Base-by-base conservation (phyloP, 1,284 basidiomycete species). In the Fomitopsis schrenkii region DNA sequence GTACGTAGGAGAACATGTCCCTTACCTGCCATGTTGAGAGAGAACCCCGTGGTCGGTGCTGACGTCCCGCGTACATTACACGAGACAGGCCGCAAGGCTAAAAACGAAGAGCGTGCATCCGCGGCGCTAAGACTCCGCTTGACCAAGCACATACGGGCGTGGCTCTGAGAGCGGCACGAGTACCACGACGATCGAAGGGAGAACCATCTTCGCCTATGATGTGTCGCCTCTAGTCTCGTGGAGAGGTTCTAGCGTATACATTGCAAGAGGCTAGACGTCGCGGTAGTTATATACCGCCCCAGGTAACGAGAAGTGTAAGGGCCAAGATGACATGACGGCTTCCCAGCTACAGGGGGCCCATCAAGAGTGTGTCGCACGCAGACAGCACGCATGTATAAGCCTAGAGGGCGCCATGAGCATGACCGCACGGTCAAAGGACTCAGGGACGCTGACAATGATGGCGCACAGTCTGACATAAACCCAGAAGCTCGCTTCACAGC, bases 1-100 rank as follows among this genome's bases (percentile, higher is more conserved):
- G 8, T 45, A 22, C 10, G 6, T 9, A 22, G 45, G 36, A 36
- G 8, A 10, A 28, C 26, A 10, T 9, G 30, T 22, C 40, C 64
- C 71, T 48, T 35, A 80, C 77, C 74, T 63, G 79, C 79, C 74
- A 84, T 81, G 56, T 74, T 77, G 40, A 85, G 73, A 1, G 82
- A 77, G 63, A 84, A 77, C 3, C 84, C 77, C 2, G 79, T 80
- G 55, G 81, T 75, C 15, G 76, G 79, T 28, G 78, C 73, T 60
- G 76, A 72, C 19, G 78, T 66, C 36, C 73, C 70, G 8, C 75
- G 68, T 40, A 72, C 75, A 64, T 83, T 22, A 83, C 3, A 84
- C 72, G 10, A 85, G 73, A 64, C 83, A 87, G 0, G 75, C 70
- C 1, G 84, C 85, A 28, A 88, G 73, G 14, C 71, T 70, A 3